Base-by-base conservation (phyloP, 768 basidiomycete species). In the Clitopilus passeckerianus region DNA sequence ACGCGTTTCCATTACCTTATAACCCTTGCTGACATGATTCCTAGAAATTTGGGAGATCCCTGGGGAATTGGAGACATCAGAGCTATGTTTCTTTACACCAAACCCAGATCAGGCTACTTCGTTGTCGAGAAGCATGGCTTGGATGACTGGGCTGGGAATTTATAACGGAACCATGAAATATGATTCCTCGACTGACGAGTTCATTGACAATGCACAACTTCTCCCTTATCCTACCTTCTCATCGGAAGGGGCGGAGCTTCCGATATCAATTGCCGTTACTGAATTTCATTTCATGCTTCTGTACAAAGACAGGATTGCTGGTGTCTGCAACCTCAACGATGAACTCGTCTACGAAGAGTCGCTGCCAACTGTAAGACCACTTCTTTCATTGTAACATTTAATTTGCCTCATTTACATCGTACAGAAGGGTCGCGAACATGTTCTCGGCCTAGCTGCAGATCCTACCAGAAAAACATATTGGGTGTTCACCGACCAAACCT, bases 251-350 rank as follows among this genome's bases (percentile, higher is more conserved):
- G 68, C 74, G 5, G 79, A 84, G 56, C 67, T 81, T 15, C 95
- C 96, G 0, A 63, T 85, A 5, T 91, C 93, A 2, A 84, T 96
- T 67, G 81, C 86, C 9, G 75, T 97, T 57, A 96, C 95, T 0
- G 91, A 96, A 67, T 97, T 91, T 68, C 97, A 99, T 69, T 93
- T 95, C 67, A 74, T 99, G 18, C 71, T 98, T 4, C 77, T 98
- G 5, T 96, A 93, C 74, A 78, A 77, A 43, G 89, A 95, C 66
- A 80, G 88, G 46, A 78, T 98, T 9, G 75, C 86, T 14, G 93
- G 85, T 4, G 79, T 98, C 34, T 92, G 90, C 59, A 83, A 83
- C 59, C 76, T 98, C 54, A 86, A 93, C 64, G 92, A 95, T 63
- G 83, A 85, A 63, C 72, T 90, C 23, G 85, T 89, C 5, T 95